Evolutionary conservation across 257 asterid species (phyloP), one percentile per base, ranked within the genome.

Genomic region (Hygrophila difformis): DNA sequence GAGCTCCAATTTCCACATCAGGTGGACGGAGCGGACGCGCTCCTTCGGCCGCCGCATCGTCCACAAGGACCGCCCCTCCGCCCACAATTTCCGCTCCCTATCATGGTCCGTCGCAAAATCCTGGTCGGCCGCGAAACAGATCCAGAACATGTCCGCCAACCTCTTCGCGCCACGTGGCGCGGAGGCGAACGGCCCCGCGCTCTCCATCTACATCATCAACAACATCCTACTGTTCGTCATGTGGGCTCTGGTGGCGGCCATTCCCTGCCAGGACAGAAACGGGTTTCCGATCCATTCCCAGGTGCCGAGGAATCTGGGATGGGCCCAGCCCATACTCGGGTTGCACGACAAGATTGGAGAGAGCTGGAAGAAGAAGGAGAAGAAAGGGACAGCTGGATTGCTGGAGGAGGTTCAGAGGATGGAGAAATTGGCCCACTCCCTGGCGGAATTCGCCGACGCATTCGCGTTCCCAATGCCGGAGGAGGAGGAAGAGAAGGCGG

Each of bases 301-400:
- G 1, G 18, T 68, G 0, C 91, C 92, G 13, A 62, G 69, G 60
- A 67, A 80, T 4, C 16, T 78, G 69, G 50, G 58, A 2, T 89
- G 98, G 98, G 83, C 91, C 1, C 80, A 73, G 33, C 68, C 86
- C 0, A 51, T 89, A 0, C 69, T 70, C 7, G 66, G 61, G 44
- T 64, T 85, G 33, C 94, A 85, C 20, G 98, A 89, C 55, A 89
- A 75, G 43, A 79, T 89, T 0, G 85, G 74, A 0, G 98, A 89
- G 47, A 94, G 82, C 6, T 85, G 88, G 96, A 89, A 89, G 78
- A 73, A 63, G 71, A 81, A 77, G 69, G 97, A 85, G 77, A 89
- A 82, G 71, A 85, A 56, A 12, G 94, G 93, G 12, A 69, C 59
- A 0, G 63, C 77, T 0, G 96, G 94, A 1, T 36, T 89, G 54